Conservation (phyloP, 1,284 basidiomycete genomes). For the Grifola frondosa region DNA sequence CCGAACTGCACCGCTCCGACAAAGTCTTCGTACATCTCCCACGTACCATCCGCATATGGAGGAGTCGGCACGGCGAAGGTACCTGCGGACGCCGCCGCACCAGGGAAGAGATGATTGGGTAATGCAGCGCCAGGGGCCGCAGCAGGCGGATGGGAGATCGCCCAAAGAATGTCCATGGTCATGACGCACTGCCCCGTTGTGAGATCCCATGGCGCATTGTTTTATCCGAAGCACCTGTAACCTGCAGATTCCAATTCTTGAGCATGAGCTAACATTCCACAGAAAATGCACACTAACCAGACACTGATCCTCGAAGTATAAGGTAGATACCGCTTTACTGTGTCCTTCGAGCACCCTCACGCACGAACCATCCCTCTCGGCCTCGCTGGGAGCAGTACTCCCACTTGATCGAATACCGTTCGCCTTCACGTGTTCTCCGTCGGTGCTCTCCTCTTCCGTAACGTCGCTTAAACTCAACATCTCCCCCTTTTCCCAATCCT, state of each 20-base stretch:
- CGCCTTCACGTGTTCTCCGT: conserved; percentile 34
- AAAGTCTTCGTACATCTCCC: conserved; percentile 97
- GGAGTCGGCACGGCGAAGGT: conserved; percentile 83
- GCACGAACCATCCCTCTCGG: conserved; percentile 50
- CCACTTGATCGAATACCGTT: conserved; percentile 30
- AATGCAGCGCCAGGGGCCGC: conserved; percentile 40
- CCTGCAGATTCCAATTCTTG: conserved; percentile 43
- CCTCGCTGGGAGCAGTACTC: conserved; percentile 25
- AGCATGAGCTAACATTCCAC: not conserved
- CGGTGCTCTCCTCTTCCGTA: conserved; percentile 53
- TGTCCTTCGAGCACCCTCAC: conserved; percentile 86
- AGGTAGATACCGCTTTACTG: conserved; percentile 85
- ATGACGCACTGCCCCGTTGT: conserved; percentile 96
- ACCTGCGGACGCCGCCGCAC: conserved; percentile 56
- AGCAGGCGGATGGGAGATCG: conserved; percentile 89
- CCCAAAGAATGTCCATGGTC: conserved; percentile 99
- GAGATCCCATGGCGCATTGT: conserved; percentile 99
- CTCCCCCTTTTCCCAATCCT: conserved; percentile 58
- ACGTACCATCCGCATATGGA: conserved; percentile 84
- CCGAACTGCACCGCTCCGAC: conserved; percentile 98
- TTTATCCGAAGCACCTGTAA: conserved; percentile 97
- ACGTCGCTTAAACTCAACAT: conserved; percentile 61
- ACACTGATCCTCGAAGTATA: conserved; percentile 95
- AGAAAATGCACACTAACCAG: conserved; percentile 53
- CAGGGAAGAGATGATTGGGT: conserved; percentile 50